A percentile compares a stretch with the other conserved stretches of the same genome.
Evolutionary conservation across 495 filamentous ascomycete species (phyloP).

Genomic region (Penicillium odoratum): DNA sequence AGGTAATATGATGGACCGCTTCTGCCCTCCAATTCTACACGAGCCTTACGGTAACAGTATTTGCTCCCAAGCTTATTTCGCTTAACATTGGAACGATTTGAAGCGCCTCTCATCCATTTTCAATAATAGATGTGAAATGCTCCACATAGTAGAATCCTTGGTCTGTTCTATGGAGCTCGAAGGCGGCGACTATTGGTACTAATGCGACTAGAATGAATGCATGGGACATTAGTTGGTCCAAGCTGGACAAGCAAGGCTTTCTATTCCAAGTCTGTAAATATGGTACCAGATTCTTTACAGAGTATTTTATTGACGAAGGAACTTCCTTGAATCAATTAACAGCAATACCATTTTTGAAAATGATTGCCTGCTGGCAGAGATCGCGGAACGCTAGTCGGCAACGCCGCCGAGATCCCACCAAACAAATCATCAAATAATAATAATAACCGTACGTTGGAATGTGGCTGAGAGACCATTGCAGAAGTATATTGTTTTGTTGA

Average conservation of each 20-base stretch:
- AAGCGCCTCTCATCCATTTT: no score
- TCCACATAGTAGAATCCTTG: neutral
- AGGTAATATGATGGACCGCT: no score
- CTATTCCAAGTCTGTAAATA: neutral
- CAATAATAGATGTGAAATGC: no score
- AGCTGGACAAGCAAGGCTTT: neutral
- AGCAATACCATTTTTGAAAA: neutral
- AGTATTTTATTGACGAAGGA: no score
- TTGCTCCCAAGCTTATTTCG: no score
- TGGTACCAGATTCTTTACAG: no score
- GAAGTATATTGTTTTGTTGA: neutral
- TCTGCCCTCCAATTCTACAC: no score
- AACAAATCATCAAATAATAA: neutral
- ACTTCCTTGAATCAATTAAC: neutral
- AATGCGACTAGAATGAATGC: neutral
- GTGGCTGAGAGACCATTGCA: slow-evolving; percentile 4
- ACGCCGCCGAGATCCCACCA: neutral
- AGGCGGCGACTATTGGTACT: neutral
- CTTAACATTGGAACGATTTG: no score
- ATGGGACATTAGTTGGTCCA: neutral
- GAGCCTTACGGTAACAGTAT: no score
- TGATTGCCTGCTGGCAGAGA: neutral
- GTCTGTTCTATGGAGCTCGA: neutral
- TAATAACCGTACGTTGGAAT: slow-evolving; percentile 1
- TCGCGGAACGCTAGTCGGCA: neutral